These are phyloP conservation scores for Starmerella potacharoeniae DNA, from an alignment of 805 yeast species.

Conservation along the genomic window DNA sequence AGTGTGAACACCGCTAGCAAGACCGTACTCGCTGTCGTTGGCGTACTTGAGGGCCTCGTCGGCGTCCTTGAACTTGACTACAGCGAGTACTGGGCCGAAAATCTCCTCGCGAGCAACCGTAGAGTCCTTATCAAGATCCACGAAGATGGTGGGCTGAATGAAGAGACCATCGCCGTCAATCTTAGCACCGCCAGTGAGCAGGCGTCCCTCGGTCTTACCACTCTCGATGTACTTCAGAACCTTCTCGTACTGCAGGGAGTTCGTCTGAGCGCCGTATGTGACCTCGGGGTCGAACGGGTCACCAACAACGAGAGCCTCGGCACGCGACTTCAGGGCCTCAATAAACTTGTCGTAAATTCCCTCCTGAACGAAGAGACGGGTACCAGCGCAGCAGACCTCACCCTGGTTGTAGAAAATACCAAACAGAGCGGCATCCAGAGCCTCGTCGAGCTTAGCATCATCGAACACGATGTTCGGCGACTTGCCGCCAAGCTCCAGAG, in stretches of 20 bases:
- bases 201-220: constrained; percentile 69
- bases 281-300: constrained; percentile 64
- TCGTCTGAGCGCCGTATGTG: constrained; percentile 86
- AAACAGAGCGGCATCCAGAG: constrained; percentile 58
- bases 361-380: constrained; percentile 81
- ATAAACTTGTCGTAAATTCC: constrained; percentile 65
- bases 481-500: constrained; percentile 92
- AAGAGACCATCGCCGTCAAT: constrained; percentile 45
- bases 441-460: constrained; percentile 70
- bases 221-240: constrained; percentile 60
- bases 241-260: constrained; percentile 61
- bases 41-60: constrained; percentile 61
- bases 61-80: constrained; percentile 52
- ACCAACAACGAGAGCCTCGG: constrained; percentile 51
- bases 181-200: constrained; percentile 66
- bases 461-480: constrained; percentile 81
- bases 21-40: constrained; percentile 63
- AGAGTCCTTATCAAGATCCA: constrained; percentile 55
- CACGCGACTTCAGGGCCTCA: constrained; percentile 41
- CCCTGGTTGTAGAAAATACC: constrained; percentile 91
- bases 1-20: constrained; percentile 75
- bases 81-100: constrained; percentile 74
- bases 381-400: constrained; percentile 91
- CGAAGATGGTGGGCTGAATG: constrained; percentile 65
- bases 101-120: constrained; percentile 68